Base-by-base conservation (phyloP, 768 basidiomycete genomes). In the Suillus luteus region DNA sequence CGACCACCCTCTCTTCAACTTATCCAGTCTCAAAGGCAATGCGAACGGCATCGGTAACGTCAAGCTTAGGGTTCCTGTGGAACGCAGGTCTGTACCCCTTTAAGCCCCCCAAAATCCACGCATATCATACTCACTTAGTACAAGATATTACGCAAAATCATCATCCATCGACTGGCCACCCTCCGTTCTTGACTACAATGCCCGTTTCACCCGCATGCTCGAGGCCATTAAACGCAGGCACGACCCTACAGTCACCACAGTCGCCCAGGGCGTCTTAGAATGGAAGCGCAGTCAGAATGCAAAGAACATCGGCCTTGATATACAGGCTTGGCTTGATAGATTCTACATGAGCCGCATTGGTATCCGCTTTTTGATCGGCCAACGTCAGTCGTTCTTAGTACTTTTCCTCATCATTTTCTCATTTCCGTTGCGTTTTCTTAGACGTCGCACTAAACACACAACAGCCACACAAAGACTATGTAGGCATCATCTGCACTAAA, bases 331-430 rank as follows among this genome's bases (percentile, higher is more conserved):
- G 93, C 78, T 99, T 67, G 97, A 99, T 76, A 83, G 97, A 46
- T 99, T 99, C 78, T 99, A 99, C 75, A 87, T 99, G 86, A 91
- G 88, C 35, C 89, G 97, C 33, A 96, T 95, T 55, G 94, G 93
- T 0, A 99, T 99, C 68, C 92, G 97, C 0, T 98, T 99, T 72
- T 78, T 99, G 66, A 97, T 99, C 61, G 97, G 95, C 35, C 95
- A 98, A 77, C 95, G 95, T 96, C 66, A 73, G 89, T 79, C 17
- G 48, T 52, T 55, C 38, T 51, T 35, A 40, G 15, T 38, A 63
- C 41, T 38, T 37, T n/a, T 37, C 54, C 14, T 41, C 38, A 41
- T 60, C 24, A 66, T 57, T n/a, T 62, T 49, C 62, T 64, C 1
- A 60, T 43, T 65, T 33, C 54, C 37, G 33, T 65, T 31, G 9